These are phyloP conservation scores for Candida buenavistaensis DNA, from an alignment of 1,139 yeast species.

Conservation along the genomic window DNA sequence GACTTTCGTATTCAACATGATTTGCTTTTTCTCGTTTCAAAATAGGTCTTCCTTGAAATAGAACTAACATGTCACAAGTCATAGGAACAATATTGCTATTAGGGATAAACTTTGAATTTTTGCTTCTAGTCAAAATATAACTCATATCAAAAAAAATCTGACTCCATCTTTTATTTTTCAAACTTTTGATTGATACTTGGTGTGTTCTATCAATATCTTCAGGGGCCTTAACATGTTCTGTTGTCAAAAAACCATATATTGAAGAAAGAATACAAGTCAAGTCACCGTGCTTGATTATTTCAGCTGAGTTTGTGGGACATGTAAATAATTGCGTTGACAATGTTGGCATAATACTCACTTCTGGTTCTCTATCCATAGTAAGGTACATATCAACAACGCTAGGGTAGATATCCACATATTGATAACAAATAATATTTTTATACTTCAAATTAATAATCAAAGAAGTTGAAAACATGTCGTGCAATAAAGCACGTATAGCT, in stretches of 20 bases:
- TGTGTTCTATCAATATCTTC: slow-evolving; percentile 42
- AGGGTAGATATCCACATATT: slow-evolving; percentile 83
- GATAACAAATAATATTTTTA: slow-evolving; percentile 65
- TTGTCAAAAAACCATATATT: slow-evolving; percentile 64
- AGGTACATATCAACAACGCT: slow-evolving; percentile 73
- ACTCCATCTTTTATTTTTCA: slow-evolving; percentile 80
- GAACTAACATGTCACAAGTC: slow-evolving; percentile 61
- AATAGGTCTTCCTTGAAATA: slow-evolving; percentile 82
- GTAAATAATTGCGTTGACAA: slow-evolving; percentile 87
- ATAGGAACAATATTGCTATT: slow-evolving; percentile 41
- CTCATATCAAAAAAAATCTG: slow-evolving; percentile 85
- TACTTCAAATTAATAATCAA: slow-evolving; percentile 65
- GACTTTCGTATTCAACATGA: slow-evolving; percentile 90
- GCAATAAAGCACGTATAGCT: slow-evolving; percentile 56
- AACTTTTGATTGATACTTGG: slow-evolving; percentile 45
- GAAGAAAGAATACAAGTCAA: slow-evolving; percentile 66
- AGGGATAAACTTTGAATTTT: slow-evolving; percentile 44
- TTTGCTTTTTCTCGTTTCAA: slow-evolving; percentile 72
- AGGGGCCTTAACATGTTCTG: slow-evolving; percentile 53
- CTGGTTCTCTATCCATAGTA: slow-evolving; percentile 78
- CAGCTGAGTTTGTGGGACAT: slow-evolving; percentile 74
- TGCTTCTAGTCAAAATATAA: slow-evolving; percentile 70
- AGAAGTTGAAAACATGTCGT: slow-evolving; percentile 69
- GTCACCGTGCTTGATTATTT: slow-evolving; percentile 70
- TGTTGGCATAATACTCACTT: slow-evolving; percentile 69